phyloP scores from a whole-genome alignment of 1,284 basidiomycete species.

The Tilletia caries region DNA sequence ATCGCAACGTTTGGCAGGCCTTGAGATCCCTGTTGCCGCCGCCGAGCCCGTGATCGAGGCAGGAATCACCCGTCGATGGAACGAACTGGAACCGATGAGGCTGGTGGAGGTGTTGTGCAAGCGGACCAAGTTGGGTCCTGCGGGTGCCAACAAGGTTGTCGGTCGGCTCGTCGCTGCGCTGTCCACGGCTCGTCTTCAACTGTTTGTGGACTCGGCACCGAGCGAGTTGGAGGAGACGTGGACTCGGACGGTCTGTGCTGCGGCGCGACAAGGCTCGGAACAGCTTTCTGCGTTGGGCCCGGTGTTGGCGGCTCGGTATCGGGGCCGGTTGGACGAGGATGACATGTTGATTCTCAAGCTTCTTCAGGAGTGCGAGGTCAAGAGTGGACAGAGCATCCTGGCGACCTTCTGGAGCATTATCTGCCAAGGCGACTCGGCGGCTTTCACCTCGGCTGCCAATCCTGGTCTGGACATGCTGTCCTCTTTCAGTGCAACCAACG shows the following conservation, averaged over 20 bases:
- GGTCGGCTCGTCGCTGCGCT: neutral
- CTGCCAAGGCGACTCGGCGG: neutral
- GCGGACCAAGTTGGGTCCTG: conserved; percentile 50
- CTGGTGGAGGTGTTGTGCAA: conserved; percentile 58
- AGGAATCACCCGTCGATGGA: conserved; percentile 64
- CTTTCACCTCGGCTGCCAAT: neutral
- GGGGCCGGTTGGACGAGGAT: neutral
- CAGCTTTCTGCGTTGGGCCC: conserved; percentile 58
- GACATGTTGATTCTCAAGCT: neutral
- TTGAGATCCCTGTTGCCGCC: conserved; percentile 62
- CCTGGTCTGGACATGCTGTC: conserved; percentile 64
- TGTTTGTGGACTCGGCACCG: neutral
- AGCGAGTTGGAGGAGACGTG: conserved; percentile 58
- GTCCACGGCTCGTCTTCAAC: neutral
- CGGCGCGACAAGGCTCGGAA: conserved; percentile 63
- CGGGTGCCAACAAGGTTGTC: conserved; percentile 63
- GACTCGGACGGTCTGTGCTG: conserved; percentile 66
- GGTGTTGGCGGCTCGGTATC: neutral
- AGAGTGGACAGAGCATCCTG: neutral
- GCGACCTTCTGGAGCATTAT: neutral
- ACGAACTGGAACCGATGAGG: conserved; percentile 57
- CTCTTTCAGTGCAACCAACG: conserved; percentile 66
- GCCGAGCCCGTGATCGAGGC: conserved; percentile 72
- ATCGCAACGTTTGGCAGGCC: neutral
- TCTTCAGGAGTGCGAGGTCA: neutral